A percentile compares a stretch with the other conserved stretches of the same genome.
Evolutionary conservation across 2,329 filamentous ascomycete genomes (phyloP).

Genomic region (Magnaporthales sp.): DNA sequence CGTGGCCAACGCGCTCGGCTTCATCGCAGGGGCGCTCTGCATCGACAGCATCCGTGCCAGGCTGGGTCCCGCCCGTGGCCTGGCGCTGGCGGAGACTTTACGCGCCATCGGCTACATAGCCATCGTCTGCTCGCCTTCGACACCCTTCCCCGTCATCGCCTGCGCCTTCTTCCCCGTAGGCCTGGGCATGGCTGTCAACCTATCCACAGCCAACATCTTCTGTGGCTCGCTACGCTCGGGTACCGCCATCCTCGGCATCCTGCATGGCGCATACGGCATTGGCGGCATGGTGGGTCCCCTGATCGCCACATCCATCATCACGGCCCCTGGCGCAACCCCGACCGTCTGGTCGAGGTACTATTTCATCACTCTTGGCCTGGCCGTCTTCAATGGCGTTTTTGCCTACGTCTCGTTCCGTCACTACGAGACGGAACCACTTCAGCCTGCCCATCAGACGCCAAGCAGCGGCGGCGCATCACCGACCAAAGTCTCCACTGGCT

Average conservation of each 20-base stretch:
- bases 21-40: conserved; percentile 62
- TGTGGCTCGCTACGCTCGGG: conserved; percentile 27
- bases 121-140: conserved; percentile 54
- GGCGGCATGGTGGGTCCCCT: conserved; percentile 61
- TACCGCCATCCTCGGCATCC: conserved; percentile 47
- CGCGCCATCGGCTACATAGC: conserved; percentile 55
- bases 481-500: conserved; percentile 6
- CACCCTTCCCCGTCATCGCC: conserved; percentile 62
- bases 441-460: not conserved
- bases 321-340: conserved; percentile 34
- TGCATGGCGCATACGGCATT: conserved; percentile 61
- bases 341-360: conserved; percentile 63
- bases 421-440: conserved; percentile 52
- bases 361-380: conserved; percentile 51
- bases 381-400: conserved; percentile 46
- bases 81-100: conserved; percentile 49
- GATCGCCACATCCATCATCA: conserved; percentile 65
- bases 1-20: conserved; percentile 67
- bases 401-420: conserved; percentile 60
- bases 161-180: conserved; percentile 61
- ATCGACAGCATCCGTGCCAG: conserved; percentile 54
- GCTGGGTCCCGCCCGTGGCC: conserved; percentile 56
- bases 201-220: conserved; percentile 50
- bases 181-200: conserved; percentile 45
- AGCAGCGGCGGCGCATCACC: conserved; percentile 23